phyloP scores from a whole-genome alignment of 805 yeast species.

The Brettanomyces anomalus region DNA sequence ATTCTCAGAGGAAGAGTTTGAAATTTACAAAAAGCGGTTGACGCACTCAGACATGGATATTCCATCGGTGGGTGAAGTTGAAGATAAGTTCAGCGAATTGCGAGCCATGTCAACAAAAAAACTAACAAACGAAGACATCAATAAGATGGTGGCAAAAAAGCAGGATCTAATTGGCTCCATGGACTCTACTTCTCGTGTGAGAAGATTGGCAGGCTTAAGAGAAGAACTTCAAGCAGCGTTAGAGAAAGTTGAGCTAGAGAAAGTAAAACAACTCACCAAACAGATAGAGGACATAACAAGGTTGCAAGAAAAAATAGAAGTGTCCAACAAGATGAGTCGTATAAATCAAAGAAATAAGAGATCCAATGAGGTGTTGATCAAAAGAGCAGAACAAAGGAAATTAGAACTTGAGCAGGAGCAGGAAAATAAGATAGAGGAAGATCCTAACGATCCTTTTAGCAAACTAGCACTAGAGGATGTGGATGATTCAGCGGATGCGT shows the following conservation, averaged over 20 bases:
- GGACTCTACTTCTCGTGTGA: constrained; percentile 67
- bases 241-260: constrained; percentile 41
- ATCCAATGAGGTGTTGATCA: constrained; percentile 64
- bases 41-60: constrained; percentile 45
- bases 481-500: constrained; percentile 35
- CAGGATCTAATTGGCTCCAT: constrained; percentile 48
- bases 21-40: constrained; percentile 54
- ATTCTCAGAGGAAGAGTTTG: constrained; percentile 63
- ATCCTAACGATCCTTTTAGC: constrained; percentile 65
- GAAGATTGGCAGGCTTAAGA: constrained; percentile 59
- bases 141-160: constrained; percentile 68
- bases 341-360: constrained; percentile 82
- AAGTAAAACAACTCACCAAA: constrained; percentile 36
- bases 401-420: constrained; percentile 42
- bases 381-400: constrained; percentile 68
- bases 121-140: constrained; percentile 65
- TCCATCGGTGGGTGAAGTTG: constrained; percentile 58
- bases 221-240: constrained; percentile 71
- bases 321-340: constrained; percentile 44
- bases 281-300: constrained; percentile 32
- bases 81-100: constrained; percentile 55
- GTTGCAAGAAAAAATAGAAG: constrained; percentile 9
- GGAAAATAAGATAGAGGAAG: constrained; percentile 29
- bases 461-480: constrained; percentile 74
- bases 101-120: constrained; percentile 54